Evolutionary conservation across 2,329 filamentous ascomycete genomes (phyloP), one percentile per base, ranked within the genome.

Genomic region (Thelonectria rubi): DNA sequence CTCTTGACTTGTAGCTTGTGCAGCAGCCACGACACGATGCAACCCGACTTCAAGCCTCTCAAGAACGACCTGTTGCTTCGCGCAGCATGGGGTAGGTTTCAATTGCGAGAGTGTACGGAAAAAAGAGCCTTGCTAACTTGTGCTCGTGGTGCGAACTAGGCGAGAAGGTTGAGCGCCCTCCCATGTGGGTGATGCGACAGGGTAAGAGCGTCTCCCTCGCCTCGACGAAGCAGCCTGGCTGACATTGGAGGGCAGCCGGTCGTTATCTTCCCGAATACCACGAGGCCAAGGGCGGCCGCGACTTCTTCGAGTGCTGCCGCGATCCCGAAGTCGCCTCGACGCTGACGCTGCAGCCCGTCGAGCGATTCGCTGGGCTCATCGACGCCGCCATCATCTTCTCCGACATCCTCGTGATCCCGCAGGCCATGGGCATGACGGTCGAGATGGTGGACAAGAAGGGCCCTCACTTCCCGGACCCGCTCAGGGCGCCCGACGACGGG

Each of bases 101-200:
- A 34, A 32, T 24, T 37, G 39, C 26, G 34, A 47, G 34, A 43
- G 17, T 2, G 46, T 64, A 39, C 40, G 34, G 50, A 50, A 24
- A 20, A 57, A 69, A 57, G 26, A 30, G 26, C 43, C 48, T 48
- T 65, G 63, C 69, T 72, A 58, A 70, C 62, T 63, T 49, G 63
- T 65, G 58, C 32, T 53, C 32, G 58, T 55, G 56, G 57, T 62
- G 58, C 60, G 55, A 60, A 60, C 61, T 64, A 96, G 94, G 94
- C 77, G 86, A 97, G 80, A 89, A 89, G 76, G 92, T 98, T 68
- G 93, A 97, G 79, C 89, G 95, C 67, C 91, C 95, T 64, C 95
- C 95, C 60, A 92, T 96, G 83, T 99, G 95, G 95, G 93, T 99
- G 76, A 99, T 99, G 95, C 91, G 95, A 79, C 95, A 99, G 88